Conservation (phyloP, 129 eudicot genomes). For the carrot (Daucus carota) region DH1_v3.0 NC_030387.2:38568001-38568500, state of each 20-base stretch:
- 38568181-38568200: neutral
- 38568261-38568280: too few species aligned
- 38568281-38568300: too few species aligned
- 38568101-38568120: too few species aligned
- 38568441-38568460: neutral
- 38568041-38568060: too few species aligned
- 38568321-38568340: neutral
- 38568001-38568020: too few species aligned
- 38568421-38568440: neutral
- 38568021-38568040: too few species aligned
- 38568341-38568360: neutral
- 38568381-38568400: neutral
- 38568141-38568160: neutral
- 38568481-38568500: neutral
- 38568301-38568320: neutral
- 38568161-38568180: neutral
- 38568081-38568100: too few species aligned
- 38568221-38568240: too few species aligned
- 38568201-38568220: neutral
- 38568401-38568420: neutral
- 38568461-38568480: neutral
- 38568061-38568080: too few species aligned
- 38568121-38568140: too few species aligned
- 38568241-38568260: neutral
- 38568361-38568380: neutral